A percentile compares a stretch with the other conserved stretches of the same genome.
Evolutionary conservation across 2,329 filamentous ascomycete genomes (phyloP).

Genomic region (Bisporella sp.): DNA sequence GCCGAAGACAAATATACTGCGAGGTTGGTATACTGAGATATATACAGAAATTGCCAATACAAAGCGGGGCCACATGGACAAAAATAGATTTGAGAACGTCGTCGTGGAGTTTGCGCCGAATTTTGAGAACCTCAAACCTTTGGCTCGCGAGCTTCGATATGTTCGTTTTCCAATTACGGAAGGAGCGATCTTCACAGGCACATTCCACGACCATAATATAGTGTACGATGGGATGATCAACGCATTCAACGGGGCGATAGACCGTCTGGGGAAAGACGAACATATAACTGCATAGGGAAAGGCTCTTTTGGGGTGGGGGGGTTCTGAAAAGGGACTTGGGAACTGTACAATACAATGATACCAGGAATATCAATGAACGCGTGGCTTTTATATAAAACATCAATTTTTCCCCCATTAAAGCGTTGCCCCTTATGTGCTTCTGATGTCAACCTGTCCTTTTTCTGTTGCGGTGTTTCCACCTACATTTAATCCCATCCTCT

Average conservation of each 20-base stretch:
- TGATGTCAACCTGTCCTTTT: slow-evolving; percentile 3
- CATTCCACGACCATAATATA: slow-evolving; percentile 12
- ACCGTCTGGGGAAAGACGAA: slow-evolving; percentile 6
- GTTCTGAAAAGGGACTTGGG: slow-evolving; percentile 2
- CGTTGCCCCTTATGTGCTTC: slow-evolving; percentile 8
- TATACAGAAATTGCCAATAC: slow-evolving; percentile 19
- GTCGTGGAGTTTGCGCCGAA: slow-evolving; percentile 20
- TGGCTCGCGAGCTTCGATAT: slow-evolving; percentile 8
- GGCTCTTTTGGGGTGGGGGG: not conserved
- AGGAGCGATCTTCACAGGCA: slow-evolving; percentile 16
- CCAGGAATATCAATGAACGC: slow-evolving; percentile 9
- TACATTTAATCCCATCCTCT: slow-evolving; percentile 4
- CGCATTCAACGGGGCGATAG: slow-evolving; percentile 8
- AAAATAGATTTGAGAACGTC: slow-evolving; percentile 19
- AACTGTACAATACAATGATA: not conserved
- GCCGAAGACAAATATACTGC: slow-evolving; percentile 8
- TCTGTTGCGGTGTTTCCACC: slow-evolving; percentile 4
- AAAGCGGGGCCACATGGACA: slow-evolving; percentile 16
- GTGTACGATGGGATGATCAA: slow-evolving; percentile 16
- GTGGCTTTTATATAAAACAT: slow-evolving; percentile 12
- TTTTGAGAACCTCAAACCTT: slow-evolving; percentile 18
- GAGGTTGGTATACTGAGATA: slow-evolving; percentile 21
- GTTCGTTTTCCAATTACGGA: slow-evolving; percentile 18
- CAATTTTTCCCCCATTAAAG: slow-evolving; percentile 10
- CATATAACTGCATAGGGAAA: slow-evolving; percentile 6